phyloP scores from a whole-genome alignment of 306 rosid species.

The Glycine latifolia region DNA sequence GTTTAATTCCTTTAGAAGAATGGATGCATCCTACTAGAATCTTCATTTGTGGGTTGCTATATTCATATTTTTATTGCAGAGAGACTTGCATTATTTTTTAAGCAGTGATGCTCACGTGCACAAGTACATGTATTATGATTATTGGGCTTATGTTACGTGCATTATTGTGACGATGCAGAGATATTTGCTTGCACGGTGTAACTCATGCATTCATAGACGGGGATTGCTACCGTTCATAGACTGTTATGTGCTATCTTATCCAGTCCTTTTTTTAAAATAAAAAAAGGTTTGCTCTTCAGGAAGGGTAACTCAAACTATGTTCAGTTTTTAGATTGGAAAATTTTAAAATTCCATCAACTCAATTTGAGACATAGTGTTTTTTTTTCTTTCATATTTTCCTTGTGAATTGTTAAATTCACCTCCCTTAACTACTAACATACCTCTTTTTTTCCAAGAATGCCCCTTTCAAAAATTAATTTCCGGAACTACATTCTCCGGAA shows the following conservation, averaged over 20 bases:
- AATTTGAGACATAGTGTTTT: background rate
- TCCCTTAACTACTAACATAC: too few relatives aligned
- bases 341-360: background rate
- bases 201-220: background rate
- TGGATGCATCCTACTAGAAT: conserved; percentile 8
- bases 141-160: conserved; percentile 1
- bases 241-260: background rate
- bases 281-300: background rate
- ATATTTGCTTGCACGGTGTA: conserved; percentile 28
- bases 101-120: conserved; percentile 28
- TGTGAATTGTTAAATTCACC: too few relatives aligned
- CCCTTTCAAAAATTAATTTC: too few relatives aligned
- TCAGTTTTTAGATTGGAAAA: too few relatives aligned
- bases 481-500: too few relatives aligned
- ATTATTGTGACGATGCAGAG: conserved; percentile 15
- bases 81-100: conserved; percentile 35
- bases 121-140: background rate
- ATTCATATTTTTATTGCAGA: conserved; percentile 26
- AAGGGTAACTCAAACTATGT: background rate
- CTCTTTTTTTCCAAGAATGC: too few relatives aligned
- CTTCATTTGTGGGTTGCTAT: background rate
- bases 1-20: conserved; percentile 40
- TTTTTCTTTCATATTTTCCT: background rate
- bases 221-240: background rate
- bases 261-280: background rate